Percentiles rank a stretch among this genome's conserved stretches.
Evolutionary conservation across 495 filamentous ascomycete genomes (phyloP).

Genomic region (Penicillium daleae): DNA sequence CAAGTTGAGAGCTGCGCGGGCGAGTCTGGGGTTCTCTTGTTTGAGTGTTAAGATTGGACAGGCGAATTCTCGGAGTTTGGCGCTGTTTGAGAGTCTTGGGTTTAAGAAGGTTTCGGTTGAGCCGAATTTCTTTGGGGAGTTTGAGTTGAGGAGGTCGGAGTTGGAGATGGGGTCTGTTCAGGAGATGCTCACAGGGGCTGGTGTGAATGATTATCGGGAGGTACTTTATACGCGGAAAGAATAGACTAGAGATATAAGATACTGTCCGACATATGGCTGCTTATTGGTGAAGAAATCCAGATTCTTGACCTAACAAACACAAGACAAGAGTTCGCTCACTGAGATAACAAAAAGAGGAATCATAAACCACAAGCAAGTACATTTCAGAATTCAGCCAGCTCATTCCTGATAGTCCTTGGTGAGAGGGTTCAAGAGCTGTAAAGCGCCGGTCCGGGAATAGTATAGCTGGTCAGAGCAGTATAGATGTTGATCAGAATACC

Average conservation of each 20-base stretch:
- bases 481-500: slow-evolving; percentile 68
- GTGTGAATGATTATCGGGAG: slow-evolving; percentile 45
- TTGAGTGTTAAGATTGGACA: slow-evolving; percentile 65
- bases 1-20: slow-evolving; percentile 14
- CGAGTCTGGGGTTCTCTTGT: slow-evolving; percentile 31
- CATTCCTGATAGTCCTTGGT: not conserved
- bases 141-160: slow-evolving; percentile 54
- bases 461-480: slow-evolving; percentile 46
- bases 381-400: not conserved
- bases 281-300: slow-evolving; percentile 1
- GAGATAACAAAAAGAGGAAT: not conserved
- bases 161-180: slow-evolving; percentile 32
- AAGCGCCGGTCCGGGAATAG: slow-evolving; percentile 55
- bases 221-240: slow-evolving; percentile 39
- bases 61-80: slow-evolving; percentile 58
- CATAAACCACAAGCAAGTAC: not conserved
- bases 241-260: slow-evolving; percentile 7
- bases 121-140: slow-evolving; percentile 70
- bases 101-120: slow-evolving; percentile 54
- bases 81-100: slow-evolving; percentile 60
- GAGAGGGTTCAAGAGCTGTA: slow-evolving; percentile 27
- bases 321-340: not conserved
- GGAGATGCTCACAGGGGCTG: slow-evolving; percentile 32
- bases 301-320: not conserved
- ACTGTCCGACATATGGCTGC: not conserved